These are phyloP conservation scores for Phaffia tasmanica DNA, from an alignment of 768 basidiomycete species.

Conservation along the genomic window DNA sequence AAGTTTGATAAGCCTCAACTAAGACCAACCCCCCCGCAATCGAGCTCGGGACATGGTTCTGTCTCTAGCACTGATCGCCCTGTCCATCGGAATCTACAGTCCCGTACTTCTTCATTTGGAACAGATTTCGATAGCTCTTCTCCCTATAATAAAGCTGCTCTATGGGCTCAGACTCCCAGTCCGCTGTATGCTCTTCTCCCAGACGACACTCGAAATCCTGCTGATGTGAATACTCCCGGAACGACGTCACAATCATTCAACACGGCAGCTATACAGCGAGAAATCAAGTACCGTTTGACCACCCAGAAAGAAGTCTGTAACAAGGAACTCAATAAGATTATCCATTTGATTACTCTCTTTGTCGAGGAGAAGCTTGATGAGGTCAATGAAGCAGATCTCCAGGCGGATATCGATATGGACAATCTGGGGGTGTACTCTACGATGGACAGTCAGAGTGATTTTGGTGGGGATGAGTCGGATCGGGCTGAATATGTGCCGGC, in stretches of 20 bases:
- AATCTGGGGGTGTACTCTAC: constrained; percentile 4
- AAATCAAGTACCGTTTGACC: constrained; percentile 84
- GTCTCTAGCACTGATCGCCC: constrained; percentile 10
- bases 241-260: constrained; percentile 31
- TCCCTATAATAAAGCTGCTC: constrained; percentile 24
- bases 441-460: constrained; percentile 43
- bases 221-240: constrained; percentile 24
- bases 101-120: constrained; percentile 21
- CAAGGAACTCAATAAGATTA: constrained; percentile 86
- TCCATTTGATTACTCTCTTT: constrained; percentile 84
- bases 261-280: constrained; percentile 51
- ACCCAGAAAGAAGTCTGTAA: constrained; percentile 94
- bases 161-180: constrained; percentile 37
- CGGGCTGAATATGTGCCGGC: constrained; percentile 51
- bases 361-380: constrained; percentile 83
- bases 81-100: constrained; percentile 12
- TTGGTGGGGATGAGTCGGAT: constrained; percentile 35
- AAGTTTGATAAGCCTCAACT: constrained; percentile 25
- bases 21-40: background rate
- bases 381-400: constrained; percentile 49
- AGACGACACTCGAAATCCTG: constrained; percentile 17
- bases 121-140: background rate
- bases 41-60: constrained; percentile 9
- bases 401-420: constrained; percentile 29
- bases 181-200: constrained; percentile 32